Conservation (phyloP, 306 rosid genomes). For the Echinosophora koreensis region DNA sequence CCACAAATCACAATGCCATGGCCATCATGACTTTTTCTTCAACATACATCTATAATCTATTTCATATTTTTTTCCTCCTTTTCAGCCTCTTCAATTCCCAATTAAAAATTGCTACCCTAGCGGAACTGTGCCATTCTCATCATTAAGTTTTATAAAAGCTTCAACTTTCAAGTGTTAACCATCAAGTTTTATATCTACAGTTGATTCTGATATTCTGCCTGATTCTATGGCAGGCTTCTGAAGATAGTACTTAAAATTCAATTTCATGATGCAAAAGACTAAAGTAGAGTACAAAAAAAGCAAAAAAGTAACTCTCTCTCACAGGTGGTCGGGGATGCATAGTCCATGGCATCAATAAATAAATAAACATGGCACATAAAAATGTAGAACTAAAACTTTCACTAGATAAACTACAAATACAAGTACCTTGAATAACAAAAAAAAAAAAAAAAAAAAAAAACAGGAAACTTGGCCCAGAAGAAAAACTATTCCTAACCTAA, state of each 20-base stretch:
- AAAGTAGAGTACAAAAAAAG: neutral
- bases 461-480: neutral
- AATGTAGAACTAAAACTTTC: neutral
- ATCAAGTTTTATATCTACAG: neutral
- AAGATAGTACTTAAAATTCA: neutral
- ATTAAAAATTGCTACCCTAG: neutral
- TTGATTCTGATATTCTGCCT: neutral
- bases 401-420: conserved; percentile 1
- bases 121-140: conserved; percentile 11
- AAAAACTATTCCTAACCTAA: conserved; percentile 19
- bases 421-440: conserved; percentile 26
- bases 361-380: neutral
- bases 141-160: conserved; percentile 1
- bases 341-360: conserved; percentile 14
- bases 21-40: neutral
- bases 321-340: neutral
- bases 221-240: neutral
- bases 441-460: neutral
- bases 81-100: neutral
- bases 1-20: neutral
- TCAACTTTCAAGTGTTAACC: neutral
- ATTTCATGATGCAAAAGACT: conserved; percentile 7
- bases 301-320: conserved; percentile 11
- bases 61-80: neutral
- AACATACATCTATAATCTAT: neutral